Evolutionary conservation across 768 basidiomycete genomes (phyloP).

Genomic region (Hygrocybe punicea): DNA sequence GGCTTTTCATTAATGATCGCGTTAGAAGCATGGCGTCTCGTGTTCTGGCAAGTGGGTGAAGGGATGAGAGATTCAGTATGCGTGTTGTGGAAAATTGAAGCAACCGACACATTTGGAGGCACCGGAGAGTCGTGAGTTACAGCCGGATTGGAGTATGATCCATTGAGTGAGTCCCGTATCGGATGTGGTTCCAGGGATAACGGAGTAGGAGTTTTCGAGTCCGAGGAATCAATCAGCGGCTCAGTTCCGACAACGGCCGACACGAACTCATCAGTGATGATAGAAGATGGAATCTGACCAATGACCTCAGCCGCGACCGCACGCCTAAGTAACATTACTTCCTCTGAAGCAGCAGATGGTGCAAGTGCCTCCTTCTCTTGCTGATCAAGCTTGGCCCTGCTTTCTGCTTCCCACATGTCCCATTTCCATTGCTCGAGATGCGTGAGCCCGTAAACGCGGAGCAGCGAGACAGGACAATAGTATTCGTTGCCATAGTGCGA

Average conservation of each 20-base stretch:
- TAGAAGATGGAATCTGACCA: not conserved
- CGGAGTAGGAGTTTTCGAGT: not conserved
- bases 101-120: not conserved
- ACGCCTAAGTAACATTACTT: not conserved
- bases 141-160: not conserved
- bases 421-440: conserved; percentile 96
- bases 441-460: conserved; percentile 92
- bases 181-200: not conserved
- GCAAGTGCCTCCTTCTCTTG: not conserved
- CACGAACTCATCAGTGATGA: not conserved
- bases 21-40: too few relatives aligned
- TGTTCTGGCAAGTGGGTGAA: too few relatives aligned
- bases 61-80: too few relatives aligned
- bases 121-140: not conserved
- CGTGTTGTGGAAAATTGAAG: too few relatives aligned
- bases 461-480: conserved; percentile 90
- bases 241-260: not conserved
- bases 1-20: too few relatives aligned
- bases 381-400: conserved; percentile 39
- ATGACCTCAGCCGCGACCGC: not conserved
- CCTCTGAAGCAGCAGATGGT: not conserved
- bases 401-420: conserved; percentile 78
- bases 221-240: not conserved
- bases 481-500: conserved; percentile 93
- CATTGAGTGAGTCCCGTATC: not conserved